Base-by-base conservation (phyloP, 768 basidiomycete genomes). In the Rhodotorula sphaerocarpa region DNA sequence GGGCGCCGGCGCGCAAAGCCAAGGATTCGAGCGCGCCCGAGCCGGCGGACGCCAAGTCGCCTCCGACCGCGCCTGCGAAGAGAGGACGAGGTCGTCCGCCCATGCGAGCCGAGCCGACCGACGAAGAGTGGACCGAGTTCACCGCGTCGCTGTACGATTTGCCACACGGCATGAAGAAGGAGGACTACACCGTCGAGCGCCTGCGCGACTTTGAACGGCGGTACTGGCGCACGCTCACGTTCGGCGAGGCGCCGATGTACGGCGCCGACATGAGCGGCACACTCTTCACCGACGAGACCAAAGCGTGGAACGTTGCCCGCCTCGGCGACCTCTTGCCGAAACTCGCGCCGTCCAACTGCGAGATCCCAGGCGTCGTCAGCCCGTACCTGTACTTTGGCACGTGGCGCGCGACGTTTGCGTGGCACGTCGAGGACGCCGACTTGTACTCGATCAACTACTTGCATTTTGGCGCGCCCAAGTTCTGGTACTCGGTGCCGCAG, bases 361-460 rank as follows among this genome's bases (percentile, higher is more conserved):
- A 85, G 44, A 78, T 99, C 31, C 92, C 93, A 1, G 95, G 95
- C 14, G 95, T 99, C 51, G 97, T 97, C 73, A 86, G 90, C 5
- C 93, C 93, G 0, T 97, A 97, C 74, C 82, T 97, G 3, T 97
- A 97, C 76, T 97, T 92, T 74, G 95, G 95, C 67, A 97, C 96
- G 92, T 99, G 95, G 95, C 81, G 91, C 54, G 93, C 93, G 28
- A 90, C 90, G 0, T 97, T 97, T 76, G 89, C 91, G 0, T 99
- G 95, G 93, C 95, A 99, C 71, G 95, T 99, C 51, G 95, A 99
- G 75, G 95, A 99, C 75, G 95, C 96, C 88, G 95, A 99, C 73
- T 80, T 99, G 2, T 96, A 93, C 76, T 92, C 90, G 59, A 97
- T 99, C 78, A 99, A 99, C 74, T 97, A 91, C 74, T 89, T 99